Evolutionary conservation across 805 yeast species (phyloP), one percentile per base, ranked within the genome.

Genomic region (Groenewaldozyma tartarivorans): DNA sequence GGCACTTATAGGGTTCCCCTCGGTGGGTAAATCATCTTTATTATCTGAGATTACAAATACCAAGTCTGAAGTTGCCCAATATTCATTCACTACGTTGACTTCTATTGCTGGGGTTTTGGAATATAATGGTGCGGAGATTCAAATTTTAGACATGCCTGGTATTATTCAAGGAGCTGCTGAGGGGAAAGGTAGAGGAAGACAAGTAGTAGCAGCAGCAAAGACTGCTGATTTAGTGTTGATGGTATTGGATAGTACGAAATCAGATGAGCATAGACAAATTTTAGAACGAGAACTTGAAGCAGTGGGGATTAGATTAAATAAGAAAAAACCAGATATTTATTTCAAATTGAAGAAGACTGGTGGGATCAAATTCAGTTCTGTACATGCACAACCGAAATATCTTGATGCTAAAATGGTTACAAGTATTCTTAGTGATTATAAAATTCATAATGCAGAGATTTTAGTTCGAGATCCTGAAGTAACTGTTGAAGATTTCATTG

Each of bases 181-280:
- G 57, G 97, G 97, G 54, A 88, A 88, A 62, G 98, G 98, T 53
- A 77, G 98, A 61, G 97, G 97, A 43, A 74, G 95, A 53, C 97
- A 92, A 61, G 97, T 92, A 33, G 88, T 90, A 49, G 82, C 97
- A 2, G 92, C 96, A 0, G 95, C 96, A 0, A 81, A 92, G 60
- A 90, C 97, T 0, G 87, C 96, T 0, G 97, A 92, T 57, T 66
- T 90, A 56, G 80, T 90, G 46, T 65, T 90, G 55, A 92, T 90
- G 95, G 87, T 90, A 41, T 64, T 90, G 48, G 98, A 90, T 63
- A 96, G 97, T 1, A 90, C 98, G 1, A 92, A 92, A 59, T 84
- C 94, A 21, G 79, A 77, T 21, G 87, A 88, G 52, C 98, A 90
- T 61, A 70, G 96, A 49, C 77, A 72, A 52, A 83, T 88, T 42